Base-by-base conservation (phyloP, 768 basidiomycete species). In the Xerocomellus intermedius region DNA sequence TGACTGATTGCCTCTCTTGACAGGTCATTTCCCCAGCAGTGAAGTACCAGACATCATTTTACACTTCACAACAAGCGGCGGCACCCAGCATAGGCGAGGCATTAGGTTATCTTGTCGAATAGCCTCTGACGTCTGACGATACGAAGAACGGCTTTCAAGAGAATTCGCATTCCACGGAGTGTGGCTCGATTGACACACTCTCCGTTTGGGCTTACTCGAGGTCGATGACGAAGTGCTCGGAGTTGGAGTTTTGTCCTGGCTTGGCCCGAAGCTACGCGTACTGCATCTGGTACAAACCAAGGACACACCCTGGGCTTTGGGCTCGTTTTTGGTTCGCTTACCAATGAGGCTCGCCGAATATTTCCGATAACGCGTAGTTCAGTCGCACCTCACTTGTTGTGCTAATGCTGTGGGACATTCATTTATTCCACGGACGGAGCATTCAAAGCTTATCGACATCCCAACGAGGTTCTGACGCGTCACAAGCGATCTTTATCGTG, bases 391-490 rank as follows among this genome's bases (percentile, higher is more conserved):
- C 16, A 38, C 28, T 35, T 10, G 13, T 28, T 21, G 21, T 30
- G 4, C 38, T 24, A n/a, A 19, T 41, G 33, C 26, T 37, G 36
- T 10, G 22, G 16, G n/a, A n/a, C 50, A 32, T 19, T 42, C 22
- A 35, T 47, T 33, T 26, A 21, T 8, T 21, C 24, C 37, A 19
- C 44, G 45, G 52, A 22, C 54, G 56, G 54, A 62, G n/a, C 60
- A 53, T 58, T 50, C 36, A n/a, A 45, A 32, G 26, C 30, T 48
- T 53, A 53, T 64, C 51, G n/a, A 21, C 48, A 47, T 22, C 19
- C 33, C 24, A 39, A 53, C 38, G 16, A 13, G 38, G 48, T 42
- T 21, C 32, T 19, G 33, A 45, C 19, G 50, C 28, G 6, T 44
- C 46, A n/a, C 32, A 36, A 43, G 33, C 32, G 30, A 42, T 35